phyloP scores from a whole-genome alignment of 441 rosid genomes.

The Arabidopsis hybrid region DNA sequence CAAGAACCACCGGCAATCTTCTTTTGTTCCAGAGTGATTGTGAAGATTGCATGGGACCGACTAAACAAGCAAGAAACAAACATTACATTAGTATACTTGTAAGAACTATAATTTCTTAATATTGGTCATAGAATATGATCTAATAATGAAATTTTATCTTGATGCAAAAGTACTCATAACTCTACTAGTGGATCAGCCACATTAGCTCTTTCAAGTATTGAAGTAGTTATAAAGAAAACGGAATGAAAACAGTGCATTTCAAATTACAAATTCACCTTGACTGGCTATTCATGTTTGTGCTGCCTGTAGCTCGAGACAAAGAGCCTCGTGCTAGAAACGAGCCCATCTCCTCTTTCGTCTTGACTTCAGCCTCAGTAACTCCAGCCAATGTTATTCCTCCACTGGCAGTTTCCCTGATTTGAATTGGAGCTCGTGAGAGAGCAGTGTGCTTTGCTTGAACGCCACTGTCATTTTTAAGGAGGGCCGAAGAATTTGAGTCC shows the following conservation, averaged over 20 bases:
- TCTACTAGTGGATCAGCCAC: not conserved
- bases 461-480: constrained; percentile 58
- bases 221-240: not conserved
- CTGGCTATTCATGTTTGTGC: constrained; percentile 99
- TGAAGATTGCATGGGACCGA: constrained; percentile 99
- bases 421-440: constrained; percentile 80
- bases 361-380: constrained; percentile 94
- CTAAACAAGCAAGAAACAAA: constrained; percentile 48
- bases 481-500: constrained; percentile 59
- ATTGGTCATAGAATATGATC: not conserved
- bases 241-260: constrained; percentile 13
- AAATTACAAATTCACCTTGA: constrained; percentile 63
- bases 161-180: not conserved
- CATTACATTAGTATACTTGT: constrained; percentile 17
- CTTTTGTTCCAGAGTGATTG: constrained; percentile 94
- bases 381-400: constrained; percentile 98
- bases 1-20: constrained; percentile 50
- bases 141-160: not conserved
- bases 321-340: constrained; percentile 81
- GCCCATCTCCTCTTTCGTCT: constrained; percentile 89
- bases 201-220: constrained; percentile 2
- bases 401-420: constrained; percentile 83
- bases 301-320: constrained; percentile 86
- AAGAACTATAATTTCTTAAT: not conserved
- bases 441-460: constrained; percentile 49